Evolutionary conservation across 192 early-diverging fungal species (phyloP), one percentile per base, ranked within the genome.

Genomic region (Umbelopsis sp.): DNA sequence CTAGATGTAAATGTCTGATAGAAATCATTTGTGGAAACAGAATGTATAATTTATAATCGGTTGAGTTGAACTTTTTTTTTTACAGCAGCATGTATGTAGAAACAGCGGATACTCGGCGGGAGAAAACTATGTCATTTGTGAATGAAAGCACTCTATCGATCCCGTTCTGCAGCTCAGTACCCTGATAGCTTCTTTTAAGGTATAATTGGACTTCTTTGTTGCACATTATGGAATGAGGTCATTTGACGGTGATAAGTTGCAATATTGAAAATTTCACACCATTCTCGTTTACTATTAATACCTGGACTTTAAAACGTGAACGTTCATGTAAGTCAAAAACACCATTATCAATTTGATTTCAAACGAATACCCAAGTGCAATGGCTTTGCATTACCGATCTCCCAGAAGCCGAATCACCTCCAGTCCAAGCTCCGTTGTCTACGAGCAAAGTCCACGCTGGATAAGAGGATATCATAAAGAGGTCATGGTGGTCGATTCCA

Each of bases 381-480:
- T 62, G 56, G 29, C 31, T 34, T 62, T 31, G 1, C 56, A 62
- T 32, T 26, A 36, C 26, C 24, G 56, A 34, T 34, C 56, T 32
- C 56, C 56, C 26, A 17, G 56, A 34, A 62, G 17, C 7, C 26
- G 56, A 12, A 34, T 62, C 12, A 32, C 31, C 8, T 29, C 56
- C 12, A 32, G n/a, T 0, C 12, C 56, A 62, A 36, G 34, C 26
- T 11, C 56, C 3, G 29, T 62, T 4, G 56, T 62, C 3, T 62
- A 62, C 26, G 56, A 62, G 17, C 29, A 62, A n/a, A 62, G 56
- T n/a, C 56, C 56, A 20, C 25, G 56, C 2, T 62, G 56, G 56
- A 62, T 62, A 14, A 29, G 56, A 32, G 56, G 56, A 17, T 62
- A 20, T 20, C 26, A 62, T 34, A 29, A 62, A 16, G 26, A 62